Conservation (phyloP, 164 flowering plant genomes). For the Vitis rupestris region DNA sequence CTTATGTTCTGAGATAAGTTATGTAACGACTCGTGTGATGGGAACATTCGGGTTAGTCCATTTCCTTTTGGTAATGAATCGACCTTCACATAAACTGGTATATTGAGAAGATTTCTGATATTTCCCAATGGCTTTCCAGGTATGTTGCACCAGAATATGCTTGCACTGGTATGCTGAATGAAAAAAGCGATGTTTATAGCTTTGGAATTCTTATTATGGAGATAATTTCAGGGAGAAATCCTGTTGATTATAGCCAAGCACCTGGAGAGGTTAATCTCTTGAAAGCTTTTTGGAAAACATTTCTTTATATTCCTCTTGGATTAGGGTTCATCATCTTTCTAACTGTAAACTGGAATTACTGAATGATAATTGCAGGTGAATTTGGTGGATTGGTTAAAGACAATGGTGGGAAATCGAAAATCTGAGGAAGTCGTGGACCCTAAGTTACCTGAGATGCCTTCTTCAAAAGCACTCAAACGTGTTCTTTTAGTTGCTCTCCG, state of each 20-base stretch:
- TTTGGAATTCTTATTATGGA: constrained; percentile 96
- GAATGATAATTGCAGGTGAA: constrained; percentile 53
- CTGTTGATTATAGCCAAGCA: constrained; percentile 83
- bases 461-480: constrained; percentile 84
- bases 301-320: not conserved
- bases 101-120: not conserved
- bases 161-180: constrained; percentile 95
- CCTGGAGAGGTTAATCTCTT: constrained; percentile 67
- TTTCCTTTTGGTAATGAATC: constrained; percentile 7
- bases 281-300: not conserved
- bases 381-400: constrained; percentile 90
- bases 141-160: constrained; percentile 99
- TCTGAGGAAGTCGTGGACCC: constrained; percentile 91
- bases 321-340: not conserved
- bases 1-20: constrained; percentile 70
- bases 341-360: not conserved
- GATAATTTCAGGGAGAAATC: constrained; percentile 82
- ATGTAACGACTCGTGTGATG: constrained; percentile 97
- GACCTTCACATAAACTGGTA: not conserved
- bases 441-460: constrained; percentile 74
- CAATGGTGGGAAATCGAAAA: constrained; percentile 71
- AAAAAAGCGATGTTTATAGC: constrained; percentile 91
- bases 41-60: constrained; percentile 91
- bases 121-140: constrained; percentile 28
- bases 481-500: constrained; percentile 75